phyloP scores from a whole-genome alignment of 1,284 basidiomycete genomes.

The Athelia psychrophila region DNA sequence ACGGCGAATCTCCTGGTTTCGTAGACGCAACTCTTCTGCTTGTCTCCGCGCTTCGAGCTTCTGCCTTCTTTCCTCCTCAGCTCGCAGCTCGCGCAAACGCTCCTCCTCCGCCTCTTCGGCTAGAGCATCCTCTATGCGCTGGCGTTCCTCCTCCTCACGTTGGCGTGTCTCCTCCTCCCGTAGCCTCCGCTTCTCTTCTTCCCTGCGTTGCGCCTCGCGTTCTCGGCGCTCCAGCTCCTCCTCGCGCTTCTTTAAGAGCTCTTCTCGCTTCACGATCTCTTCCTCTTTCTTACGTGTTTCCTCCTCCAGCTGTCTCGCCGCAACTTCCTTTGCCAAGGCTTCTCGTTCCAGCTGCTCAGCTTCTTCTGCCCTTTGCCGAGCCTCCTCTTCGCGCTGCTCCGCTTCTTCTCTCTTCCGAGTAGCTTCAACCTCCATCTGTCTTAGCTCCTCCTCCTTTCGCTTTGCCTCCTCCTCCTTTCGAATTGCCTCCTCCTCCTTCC shows the following conservation, averaged over 20 bases:
- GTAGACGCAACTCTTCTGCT: slow-evolving; percentile 7
- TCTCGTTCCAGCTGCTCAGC: slow-evolving; percentile 17
- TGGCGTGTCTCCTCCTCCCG: slow-evolving; percentile 23
- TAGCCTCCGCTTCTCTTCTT: slow-evolving; percentile 20
- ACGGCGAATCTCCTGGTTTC: slow-evolving; percentile 5
- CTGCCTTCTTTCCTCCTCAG: slow-evolving; percentile 16
- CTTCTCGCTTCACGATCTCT: slow-evolving; percentile 15
- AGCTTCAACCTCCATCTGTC: slow-evolving; percentile 24
- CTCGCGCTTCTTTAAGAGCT: slow-evolving; percentile 24
- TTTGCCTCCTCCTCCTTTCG: slow-evolving; percentile 23
- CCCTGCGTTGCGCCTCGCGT: slow-evolving; percentile 14
- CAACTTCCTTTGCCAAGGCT: slow-evolving; percentile 22
- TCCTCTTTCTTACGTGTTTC: slow-evolving; percentile 15
- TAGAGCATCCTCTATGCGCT: slow-evolving; percentile 11
- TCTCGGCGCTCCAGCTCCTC: slow-evolving; percentile 20
- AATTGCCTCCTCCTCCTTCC: slow-evolving; percentile 15
- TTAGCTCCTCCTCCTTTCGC: slow-evolving; percentile 24
- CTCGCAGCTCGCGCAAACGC: slow-evolving; percentile 9
- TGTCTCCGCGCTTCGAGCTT: slow-evolving; percentile 1
- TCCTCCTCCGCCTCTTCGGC: slow-evolving; percentile 14
- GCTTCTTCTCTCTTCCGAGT: slow-evolving; percentile 16
- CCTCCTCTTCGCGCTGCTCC: slow-evolving; percentile 18
- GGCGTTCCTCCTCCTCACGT: slow-evolving; percentile 11
- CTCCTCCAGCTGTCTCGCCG: slow-evolving; percentile 20
- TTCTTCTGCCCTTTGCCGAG: slow-evolving; percentile 11